These are phyloP conservation scores for Podospora appendiculata DNA, from an alignment of 495 filamentous ascomycete genomes.

Conservation along the genomic window DNA sequence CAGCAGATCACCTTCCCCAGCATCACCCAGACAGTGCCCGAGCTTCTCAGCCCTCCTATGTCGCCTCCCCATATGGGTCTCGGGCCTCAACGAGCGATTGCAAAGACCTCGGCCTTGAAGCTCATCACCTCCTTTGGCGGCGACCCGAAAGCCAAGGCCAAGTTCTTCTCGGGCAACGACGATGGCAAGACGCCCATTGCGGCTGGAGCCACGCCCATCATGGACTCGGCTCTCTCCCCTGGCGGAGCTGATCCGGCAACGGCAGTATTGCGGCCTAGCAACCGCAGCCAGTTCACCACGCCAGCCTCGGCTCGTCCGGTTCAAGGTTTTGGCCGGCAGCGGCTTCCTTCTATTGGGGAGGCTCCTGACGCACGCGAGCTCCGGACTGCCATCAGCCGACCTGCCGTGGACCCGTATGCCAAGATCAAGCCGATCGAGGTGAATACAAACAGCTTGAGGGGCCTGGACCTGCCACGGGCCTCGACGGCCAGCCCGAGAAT, in stretches of 20 bases:
- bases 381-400: slow-evolving; percentile 17
- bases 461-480: slow-evolving; percentile 25
- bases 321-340: slow-evolving; percentile 58
- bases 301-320: slow-evolving; percentile 66
- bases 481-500: slow-evolving; percentile 44
- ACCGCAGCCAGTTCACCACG: slow-evolving; percentile 49
- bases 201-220: slow-evolving; percentile 79
- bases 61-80: slow-evolving; percentile 42
- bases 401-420: slow-evolving; percentile 12
- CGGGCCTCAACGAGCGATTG: slow-evolving; percentile 49
- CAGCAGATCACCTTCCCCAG: slow-evolving; percentile 55
- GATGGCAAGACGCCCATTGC: slow-evolving; percentile 71
- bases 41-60: slow-evolving; percentile 51
- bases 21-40: slow-evolving; percentile 38
- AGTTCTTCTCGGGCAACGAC: slow-evolving; percentile 60
- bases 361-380: slow-evolving; percentile 40
- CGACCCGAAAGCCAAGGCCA: slow-evolving; percentile 48
- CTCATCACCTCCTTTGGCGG: slow-evolving; percentile 80
- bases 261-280: slow-evolving; percentile 53
- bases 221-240: slow-evolving; percentile 80
- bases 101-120: slow-evolving; percentile 81
- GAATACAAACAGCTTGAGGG: slow-evolving; percentile 2
- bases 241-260: slow-evolving; percentile 54
- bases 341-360: slow-evolving; percentile 82
- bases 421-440: slow-evolving; percentile 9